A percentile compares a stretch with the other conserved stretches of the same genome.
Evolutionary conservation across 805 yeast species (phyloP).

Genomic region (baker's yeast (Saccharomyces cerevisiae)): DNA sequence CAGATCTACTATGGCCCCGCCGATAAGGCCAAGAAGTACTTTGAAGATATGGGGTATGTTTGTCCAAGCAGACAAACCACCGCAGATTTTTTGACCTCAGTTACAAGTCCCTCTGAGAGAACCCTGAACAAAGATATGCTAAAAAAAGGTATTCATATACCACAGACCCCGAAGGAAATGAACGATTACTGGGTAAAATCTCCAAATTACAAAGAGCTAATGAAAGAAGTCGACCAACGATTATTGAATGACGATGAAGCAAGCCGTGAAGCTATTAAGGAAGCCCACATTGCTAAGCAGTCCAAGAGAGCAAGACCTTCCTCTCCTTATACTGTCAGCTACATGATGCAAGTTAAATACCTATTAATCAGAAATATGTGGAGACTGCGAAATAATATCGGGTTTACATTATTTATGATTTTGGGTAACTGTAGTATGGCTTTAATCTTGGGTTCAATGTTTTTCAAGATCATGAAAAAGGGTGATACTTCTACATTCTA

Average conservation of each 20-base stretch:
- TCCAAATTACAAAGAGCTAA: slow-evolving; percentile 33
- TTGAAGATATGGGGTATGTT: slow-evolving; percentile 46
- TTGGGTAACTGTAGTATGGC: slow-evolving; percentile 43
- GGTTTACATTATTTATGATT: slow-evolving; percentile 33
- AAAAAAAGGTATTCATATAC: slow-evolving; percentile 41
- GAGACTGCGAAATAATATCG: slow-evolving; percentile 42
- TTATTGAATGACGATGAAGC: slow-evolving; percentile 2
- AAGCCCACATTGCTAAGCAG: slow-evolving; percentile 42
- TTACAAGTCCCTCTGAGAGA: slow-evolving; percentile 48
- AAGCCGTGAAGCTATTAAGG: slow-evolving; percentile 12
- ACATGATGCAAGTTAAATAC: slow-evolving; percentile 41
- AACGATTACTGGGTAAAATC: slow-evolving; percentile 43
- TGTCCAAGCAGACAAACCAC: slow-evolving; percentile 53
- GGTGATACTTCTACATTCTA: slow-evolving; percentile 38
- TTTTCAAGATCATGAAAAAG: slow-evolving; percentile 36
- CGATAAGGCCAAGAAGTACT: slow-evolving; percentile 39
- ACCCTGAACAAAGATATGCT: slow-evolving; percentile 34
- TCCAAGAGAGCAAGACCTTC: slow-evolving; percentile 35
- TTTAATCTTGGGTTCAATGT: slow-evolving; percentile 44
- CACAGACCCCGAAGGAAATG: slow-evolving; percentile 46
- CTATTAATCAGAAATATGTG: slow-evolving; percentile 37
- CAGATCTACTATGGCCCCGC: slow-evolving; percentile 48
- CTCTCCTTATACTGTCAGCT: slow-evolving; percentile 44
- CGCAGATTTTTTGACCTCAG: slow-evolving; percentile 49
- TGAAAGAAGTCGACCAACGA: slow-evolving; percentile 37